phyloP scores from a whole-genome alignment of 1,139 yeast species.

The Taphrina deformans region DNA sequence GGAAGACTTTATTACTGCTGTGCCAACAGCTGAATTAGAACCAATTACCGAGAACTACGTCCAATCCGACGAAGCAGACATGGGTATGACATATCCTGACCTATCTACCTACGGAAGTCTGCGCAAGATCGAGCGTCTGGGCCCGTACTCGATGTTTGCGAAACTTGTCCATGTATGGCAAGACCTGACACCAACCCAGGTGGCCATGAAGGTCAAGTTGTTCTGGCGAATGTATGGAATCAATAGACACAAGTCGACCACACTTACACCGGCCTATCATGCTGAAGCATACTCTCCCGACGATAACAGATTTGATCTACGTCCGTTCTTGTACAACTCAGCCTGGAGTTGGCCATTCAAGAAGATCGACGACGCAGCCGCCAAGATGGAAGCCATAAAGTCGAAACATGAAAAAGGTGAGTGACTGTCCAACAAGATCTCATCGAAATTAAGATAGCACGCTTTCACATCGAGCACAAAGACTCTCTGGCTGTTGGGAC shows the following conservation, averaged over 20 bases:
- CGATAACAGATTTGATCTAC: constrained; percentile 89
- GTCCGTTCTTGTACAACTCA: constrained; percentile 93
- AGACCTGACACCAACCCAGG: constrained; percentile 54
- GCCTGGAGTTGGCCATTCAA: constrained; percentile 84
- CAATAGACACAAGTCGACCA: constrained; percentile 95
- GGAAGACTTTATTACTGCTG: constrained; percentile 75
- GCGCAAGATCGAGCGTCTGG: constrained; percentile 89
- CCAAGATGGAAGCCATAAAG: constrained; percentile 21
- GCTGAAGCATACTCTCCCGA: constrained; percentile 98
- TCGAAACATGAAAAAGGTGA: not conserved
- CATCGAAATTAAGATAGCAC: constrained; percentile 43
- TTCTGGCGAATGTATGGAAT: constrained; percentile 92
- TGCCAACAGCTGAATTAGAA: constrained; percentile 97
- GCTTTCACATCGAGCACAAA: constrained; percentile 69
- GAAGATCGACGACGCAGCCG: constrained; percentile 62
- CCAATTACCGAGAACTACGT: constrained; percentile 90
- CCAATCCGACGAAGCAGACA: constrained; percentile 93
- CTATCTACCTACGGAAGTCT: constrained; percentile 86
- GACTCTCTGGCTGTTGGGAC: constrained; percentile 53
- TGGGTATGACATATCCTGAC: constrained; percentile 98
- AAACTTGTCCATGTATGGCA: constrained; percentile 85
- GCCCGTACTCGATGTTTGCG: constrained; percentile 91
- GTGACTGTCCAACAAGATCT: not conserved
- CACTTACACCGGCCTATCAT: constrained; percentile 92
- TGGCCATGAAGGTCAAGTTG: constrained; percentile 87